A percentile compares a stretch with the other conserved stretches of the same genome.
phyloP scores from a whole-genome alignment of 1,284 basidiomycete genomes.

The Exobasidium cylindrosporum region DNA sequence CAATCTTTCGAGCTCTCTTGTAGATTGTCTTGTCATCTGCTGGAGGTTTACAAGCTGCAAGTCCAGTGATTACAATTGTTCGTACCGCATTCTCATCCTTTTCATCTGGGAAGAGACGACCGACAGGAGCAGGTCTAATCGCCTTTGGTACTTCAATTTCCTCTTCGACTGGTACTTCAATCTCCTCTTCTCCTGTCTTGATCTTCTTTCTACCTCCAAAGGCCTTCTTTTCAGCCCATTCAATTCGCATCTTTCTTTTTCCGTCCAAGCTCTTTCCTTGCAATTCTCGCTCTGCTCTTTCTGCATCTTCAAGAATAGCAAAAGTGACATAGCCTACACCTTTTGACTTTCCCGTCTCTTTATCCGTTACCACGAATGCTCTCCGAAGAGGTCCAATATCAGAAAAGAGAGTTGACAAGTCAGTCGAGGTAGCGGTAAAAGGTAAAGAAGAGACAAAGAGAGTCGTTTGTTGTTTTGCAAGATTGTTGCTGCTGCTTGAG shows the following conservation, averaged over 20 bases:
- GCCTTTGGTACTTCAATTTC: constrained; percentile 14
- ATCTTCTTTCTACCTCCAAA: constrained; percentile 23
- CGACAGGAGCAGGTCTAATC: background rate
- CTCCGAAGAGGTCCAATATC: constrained; percentile 89
- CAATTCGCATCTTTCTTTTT: constrained; percentile 43
- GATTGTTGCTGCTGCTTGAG: background rate
- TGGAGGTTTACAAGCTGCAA: constrained; percentile 33
- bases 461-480: constrained; percentile 32
- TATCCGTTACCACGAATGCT: constrained; percentile 86
- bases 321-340: constrained; percentile 98
- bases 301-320: constrained; percentile 81
- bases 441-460: constrained; percentile 64
- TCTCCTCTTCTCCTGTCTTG: constrained; percentile 12
- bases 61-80: constrained; percentile 48
- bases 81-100: constrained; percentile 47
- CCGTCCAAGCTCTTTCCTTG: constrained; percentile 48
- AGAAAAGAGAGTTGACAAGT: constrained; percentile 87
- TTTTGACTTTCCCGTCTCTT: constrained; percentile 75
- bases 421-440: constrained; percentile 81
- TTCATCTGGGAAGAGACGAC: background rate
- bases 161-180: background rate
- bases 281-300: constrained; percentile 40
- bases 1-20: constrained; percentile 51
- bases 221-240: constrained; percentile 40
- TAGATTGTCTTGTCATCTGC: constrained; percentile 49